Base-by-base conservation (phyloP, 306 rosid genomes). In the Spatholobus suberectus region DNA sequence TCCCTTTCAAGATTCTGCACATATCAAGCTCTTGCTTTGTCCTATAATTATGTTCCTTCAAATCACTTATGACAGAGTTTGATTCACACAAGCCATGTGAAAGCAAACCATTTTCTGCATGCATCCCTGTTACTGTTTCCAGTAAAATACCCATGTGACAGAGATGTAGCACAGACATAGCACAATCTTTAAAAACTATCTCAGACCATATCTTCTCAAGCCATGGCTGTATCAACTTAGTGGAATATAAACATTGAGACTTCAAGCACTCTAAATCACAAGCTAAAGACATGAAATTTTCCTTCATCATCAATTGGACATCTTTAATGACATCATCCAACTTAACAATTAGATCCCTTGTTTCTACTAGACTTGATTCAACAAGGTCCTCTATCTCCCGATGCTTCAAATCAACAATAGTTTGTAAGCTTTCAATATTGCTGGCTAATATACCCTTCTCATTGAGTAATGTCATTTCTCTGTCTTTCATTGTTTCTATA, bases 171-270 rank as follows among this genome's bases (percentile, higher is more conserved):
- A 92, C 99, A 47, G 97, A 93, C 80, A 91, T 78, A 46, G 91
- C 95, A 85, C 92, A 93, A 52, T 93, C 98, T 86, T 93, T 96
- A 59, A 74, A 84, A 89, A 96, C 87, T 57, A 92, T 92, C 83
- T 92, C 94, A 52, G 97, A 96, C 97, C 99, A 96, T 68, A 93
- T 82, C 38, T 88, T 85, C 88, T 92, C 99, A 78, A 96, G 90
- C 92, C 93, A 92, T 66, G 93, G 90, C 62, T 73, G 81, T n/a
- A 92, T 89, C 55, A 77, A 85, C 84, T 85, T 93, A 14, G 90
- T 89, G 76, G 93, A 88, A 80, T 86, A 81, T 37, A 80, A 80
- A 75, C 90, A 81, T 38, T 86, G 84, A 81, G 94, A 87, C 90
- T 91, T 91, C 72, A 91, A 40, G 76, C 81, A 54, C 41, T 81